Conservation (phyloP, 1,284 basidiomycete species). For the Microbotryomycetes sp. region DNA sequence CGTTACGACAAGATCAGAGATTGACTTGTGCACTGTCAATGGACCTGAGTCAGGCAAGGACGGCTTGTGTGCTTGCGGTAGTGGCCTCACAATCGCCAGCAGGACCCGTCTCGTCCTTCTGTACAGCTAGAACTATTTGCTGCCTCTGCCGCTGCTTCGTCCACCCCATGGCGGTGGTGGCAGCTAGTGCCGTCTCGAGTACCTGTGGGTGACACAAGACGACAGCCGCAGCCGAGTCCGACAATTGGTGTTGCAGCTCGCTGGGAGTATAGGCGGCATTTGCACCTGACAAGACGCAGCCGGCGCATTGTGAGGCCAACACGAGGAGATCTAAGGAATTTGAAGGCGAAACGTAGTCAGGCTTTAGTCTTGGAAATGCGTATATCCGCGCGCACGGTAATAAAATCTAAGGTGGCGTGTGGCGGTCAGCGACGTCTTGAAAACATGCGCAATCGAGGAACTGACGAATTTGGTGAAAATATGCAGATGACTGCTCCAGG, state of each 20-base stretch:
- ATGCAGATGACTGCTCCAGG: conserved; percentile 25
- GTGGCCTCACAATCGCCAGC: conserved; percentile 5
- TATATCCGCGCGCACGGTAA: neutral
- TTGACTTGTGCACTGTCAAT: neutral
- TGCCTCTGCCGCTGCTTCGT: conserved; percentile 19
- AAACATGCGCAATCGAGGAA: neutral
- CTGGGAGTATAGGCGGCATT: conserved; percentile 31
- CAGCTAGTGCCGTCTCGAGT: conserved; percentile 23
- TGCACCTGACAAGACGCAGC: conserved; percentile 32
- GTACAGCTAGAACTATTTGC: conserved; percentile 26
- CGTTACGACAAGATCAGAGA: conserved; percentile 2
- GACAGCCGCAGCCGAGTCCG: conserved; percentile 21
- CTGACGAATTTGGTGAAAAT: conserved; percentile 33
- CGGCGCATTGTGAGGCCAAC: conserved; percentile 29
- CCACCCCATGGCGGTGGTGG: conserved; percentile 30
- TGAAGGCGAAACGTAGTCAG: no score
- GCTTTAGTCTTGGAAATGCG: neutral
- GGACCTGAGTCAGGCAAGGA: neutral
- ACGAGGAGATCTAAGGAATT: conserved; percentile 1
- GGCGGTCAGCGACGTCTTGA: neutral
- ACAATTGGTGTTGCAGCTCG: conserved; percentile 31
- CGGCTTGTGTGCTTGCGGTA: no score
- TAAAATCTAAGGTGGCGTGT: neutral
- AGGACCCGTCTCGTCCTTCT: conserved; percentile 14
- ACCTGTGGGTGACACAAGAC: conserved; percentile 28